These are phyloP conservation scores for Phylloporus sp. DNA, from an alignment of 768 basidiomycete genomes.

Conservation along the genomic window DNA sequence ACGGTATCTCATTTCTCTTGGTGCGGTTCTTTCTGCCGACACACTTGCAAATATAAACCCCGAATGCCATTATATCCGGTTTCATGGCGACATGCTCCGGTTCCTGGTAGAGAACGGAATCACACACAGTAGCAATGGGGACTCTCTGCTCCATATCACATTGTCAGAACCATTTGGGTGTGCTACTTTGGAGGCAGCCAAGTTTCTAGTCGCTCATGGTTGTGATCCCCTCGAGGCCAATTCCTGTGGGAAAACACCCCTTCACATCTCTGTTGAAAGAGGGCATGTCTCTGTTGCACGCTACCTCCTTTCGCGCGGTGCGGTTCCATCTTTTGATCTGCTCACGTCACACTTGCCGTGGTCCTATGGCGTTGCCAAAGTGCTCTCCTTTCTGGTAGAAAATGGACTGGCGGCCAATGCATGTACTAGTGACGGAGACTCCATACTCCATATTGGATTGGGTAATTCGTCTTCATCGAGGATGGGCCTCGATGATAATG, in stretches of 20 bases:
- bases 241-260: neutral
- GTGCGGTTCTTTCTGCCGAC: too few relatives aligned
- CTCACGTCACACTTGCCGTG: neutral
- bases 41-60: too few relatives aligned
- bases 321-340: neutral
- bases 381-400: neutral
- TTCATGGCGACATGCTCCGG: too few relatives aligned
- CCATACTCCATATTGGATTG: neutral
- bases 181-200: neutral
- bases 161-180: neutral
- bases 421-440: neutral
- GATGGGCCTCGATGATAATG: neutral
- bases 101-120: too few relatives aligned
- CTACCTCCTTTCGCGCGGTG: neutral
- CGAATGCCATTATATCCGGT: too few relatives aligned
- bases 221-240: neutral
- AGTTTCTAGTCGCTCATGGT: neutral
- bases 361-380: too few relatives aligned
- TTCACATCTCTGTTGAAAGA: neutral
- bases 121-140: too few relatives aligned
- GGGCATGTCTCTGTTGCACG: neutral
- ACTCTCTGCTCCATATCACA: neutral
- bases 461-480: too few relatives aligned
- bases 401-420: neutral
- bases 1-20: too few relatives aligned